A percentile compares a stretch with the other conserved stretches of the same genome.
phyloP scores from a whole-genome alignment of 2,329 filamentous ascomycete species.

The Verticillium zaregamsianum region DNA sequence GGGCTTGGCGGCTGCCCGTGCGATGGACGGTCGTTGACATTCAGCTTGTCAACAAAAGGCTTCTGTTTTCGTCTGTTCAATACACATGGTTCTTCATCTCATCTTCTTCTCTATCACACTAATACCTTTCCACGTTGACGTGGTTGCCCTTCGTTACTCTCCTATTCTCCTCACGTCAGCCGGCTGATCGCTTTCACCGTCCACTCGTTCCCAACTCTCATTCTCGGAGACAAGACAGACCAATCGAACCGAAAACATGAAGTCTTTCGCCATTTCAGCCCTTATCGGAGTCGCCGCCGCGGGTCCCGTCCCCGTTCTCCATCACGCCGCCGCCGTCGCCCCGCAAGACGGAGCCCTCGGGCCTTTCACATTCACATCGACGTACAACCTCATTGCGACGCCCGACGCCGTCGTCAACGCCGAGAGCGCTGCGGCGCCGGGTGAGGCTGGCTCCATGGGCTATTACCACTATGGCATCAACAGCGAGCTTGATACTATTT shows the following conservation, averaged over 20 bases:
- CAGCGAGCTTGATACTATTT: slow-evolving; percentile 23
- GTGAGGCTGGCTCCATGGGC: slow-evolving; percentile 35
- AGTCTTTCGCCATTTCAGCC: neutral
- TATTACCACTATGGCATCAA: slow-evolving; percentile 47
- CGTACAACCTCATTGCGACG: slow-evolving; percentile 38
- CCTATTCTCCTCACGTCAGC: neutral
- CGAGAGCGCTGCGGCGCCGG: slow-evolving; percentile 21
- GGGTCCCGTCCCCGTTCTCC: neutral
- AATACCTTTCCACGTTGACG: neutral
- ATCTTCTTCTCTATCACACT: neutral
- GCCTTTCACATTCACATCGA: slow-evolving; percentile 34
- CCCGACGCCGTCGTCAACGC: slow-evolving; percentile 41
- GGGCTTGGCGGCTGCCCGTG: no score
- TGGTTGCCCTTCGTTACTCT: neutral
- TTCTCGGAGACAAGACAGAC: no score
- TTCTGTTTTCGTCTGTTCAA: no score
- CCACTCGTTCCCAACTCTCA: no score
- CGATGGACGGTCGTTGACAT: no score
- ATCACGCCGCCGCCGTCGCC: neutral
- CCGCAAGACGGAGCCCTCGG: neutral
- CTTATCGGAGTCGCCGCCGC: neutral
- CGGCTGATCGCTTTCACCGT: neutral
- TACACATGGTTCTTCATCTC: no score
- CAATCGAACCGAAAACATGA: neutral
- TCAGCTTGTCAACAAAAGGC: no score